A percentile compares a stretch with the other conserved stretches of the same genome.
phyloP scores from a whole-genome alignment of 768 basidiomycete species.

The Phlebiopsis flavidoalba region DNA sequence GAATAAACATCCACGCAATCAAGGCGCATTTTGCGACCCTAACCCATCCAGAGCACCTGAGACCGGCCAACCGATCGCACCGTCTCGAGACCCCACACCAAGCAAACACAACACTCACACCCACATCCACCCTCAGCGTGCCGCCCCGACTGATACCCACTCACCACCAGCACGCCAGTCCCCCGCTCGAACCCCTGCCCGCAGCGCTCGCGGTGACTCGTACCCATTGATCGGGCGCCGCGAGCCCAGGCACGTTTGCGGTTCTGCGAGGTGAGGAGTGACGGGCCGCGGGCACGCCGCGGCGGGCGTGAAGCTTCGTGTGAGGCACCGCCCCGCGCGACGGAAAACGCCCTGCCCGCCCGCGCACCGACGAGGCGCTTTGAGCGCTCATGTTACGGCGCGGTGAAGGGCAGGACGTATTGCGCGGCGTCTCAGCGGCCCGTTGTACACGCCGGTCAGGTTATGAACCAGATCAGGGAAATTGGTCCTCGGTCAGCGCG shows the following conservation, averaged over 20 bases:
- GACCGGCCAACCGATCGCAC: too few species aligned
- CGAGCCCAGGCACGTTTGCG: constrained; percentile 19
- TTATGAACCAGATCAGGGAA: constrained; percentile 38
- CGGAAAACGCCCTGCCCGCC: constrained; percentile 38
- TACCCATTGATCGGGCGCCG: not conserved
- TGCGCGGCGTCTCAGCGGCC: constrained; percentile 35
- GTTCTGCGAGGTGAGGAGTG: constrained; percentile 31
- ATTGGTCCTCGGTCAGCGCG: constrained; percentile 19
- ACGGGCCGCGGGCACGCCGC: constrained; percentile 34
- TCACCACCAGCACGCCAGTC: too few species aligned
- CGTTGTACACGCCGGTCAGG: constrained; percentile 35
- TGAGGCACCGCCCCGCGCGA: constrained; percentile 29
- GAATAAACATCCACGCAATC: too few species aligned
- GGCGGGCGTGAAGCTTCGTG: constrained; percentile 27
- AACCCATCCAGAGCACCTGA: too few species aligned
- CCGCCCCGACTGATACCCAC: too few species aligned
- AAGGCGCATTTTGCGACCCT: too few species aligned
- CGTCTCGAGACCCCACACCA: too few species aligned
- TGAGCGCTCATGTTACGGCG: constrained; percentile 37
- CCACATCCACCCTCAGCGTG: not conserved
- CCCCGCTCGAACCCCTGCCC: not conserved
- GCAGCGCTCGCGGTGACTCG: not conserved
- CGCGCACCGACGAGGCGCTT: constrained; percentile 34
- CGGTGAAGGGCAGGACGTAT: constrained; percentile 41
- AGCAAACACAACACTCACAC: not conserved